Conservation (phyloP, 192 early-diverging fungal genomes). For the Podila horticola region DNA sequence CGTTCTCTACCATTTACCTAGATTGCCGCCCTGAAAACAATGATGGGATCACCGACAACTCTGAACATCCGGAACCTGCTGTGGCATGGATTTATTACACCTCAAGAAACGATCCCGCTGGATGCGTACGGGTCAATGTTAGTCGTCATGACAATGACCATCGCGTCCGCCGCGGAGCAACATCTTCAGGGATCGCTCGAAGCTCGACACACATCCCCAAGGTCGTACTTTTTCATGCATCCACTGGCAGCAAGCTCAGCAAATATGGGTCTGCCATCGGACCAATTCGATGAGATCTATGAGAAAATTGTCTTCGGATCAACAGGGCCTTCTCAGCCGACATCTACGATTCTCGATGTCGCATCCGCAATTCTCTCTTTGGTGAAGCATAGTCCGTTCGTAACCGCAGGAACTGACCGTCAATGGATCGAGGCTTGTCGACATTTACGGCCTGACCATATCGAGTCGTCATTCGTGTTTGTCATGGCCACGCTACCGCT, state of each 20-base stretch:
- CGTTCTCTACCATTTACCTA: neutral
- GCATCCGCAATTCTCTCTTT: neutral
- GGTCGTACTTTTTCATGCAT: slow-evolving; percentile 4
- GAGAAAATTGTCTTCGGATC: slow-evolving; percentile 7
- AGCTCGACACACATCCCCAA: slow-evolving; percentile 11
- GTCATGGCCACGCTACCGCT: slow-evolving; percentile 34
- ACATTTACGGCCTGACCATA: neutral
- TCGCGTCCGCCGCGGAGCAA: neutral
- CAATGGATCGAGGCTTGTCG: slow-evolving; percentile 17
- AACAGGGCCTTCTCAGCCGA: neutral
- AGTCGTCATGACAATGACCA: slow-evolving; percentile 30
- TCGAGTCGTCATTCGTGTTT: slow-evolving; percentile 11
- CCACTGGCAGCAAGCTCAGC: too few relatives aligned
- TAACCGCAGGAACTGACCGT: slow-evolving; percentile 11
- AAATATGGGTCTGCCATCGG: neutral
- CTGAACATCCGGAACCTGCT: slow-evolving; percentile 47
- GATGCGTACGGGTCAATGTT: slow-evolving; percentile 47
- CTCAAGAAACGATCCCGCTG: slow-evolving; percentile 25
- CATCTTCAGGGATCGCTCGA: neutral
- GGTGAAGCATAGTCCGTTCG: slow-evolving; percentile 14
- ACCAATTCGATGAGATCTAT: slow-evolving; percentile 16
- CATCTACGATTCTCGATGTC: neutral
- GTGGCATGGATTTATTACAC: slow-evolving; percentile 48
- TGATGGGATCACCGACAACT: slow-evolving; percentile 34
- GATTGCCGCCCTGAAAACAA: slow-evolving; percentile 21